A percentile compares a stretch with the other conserved stretches of the same genome.
These are phyloP conservation scores for Phytomonas serpens DNA, from an alignment of 208 protist genomes.

Conservation along the genomic window DNA sequence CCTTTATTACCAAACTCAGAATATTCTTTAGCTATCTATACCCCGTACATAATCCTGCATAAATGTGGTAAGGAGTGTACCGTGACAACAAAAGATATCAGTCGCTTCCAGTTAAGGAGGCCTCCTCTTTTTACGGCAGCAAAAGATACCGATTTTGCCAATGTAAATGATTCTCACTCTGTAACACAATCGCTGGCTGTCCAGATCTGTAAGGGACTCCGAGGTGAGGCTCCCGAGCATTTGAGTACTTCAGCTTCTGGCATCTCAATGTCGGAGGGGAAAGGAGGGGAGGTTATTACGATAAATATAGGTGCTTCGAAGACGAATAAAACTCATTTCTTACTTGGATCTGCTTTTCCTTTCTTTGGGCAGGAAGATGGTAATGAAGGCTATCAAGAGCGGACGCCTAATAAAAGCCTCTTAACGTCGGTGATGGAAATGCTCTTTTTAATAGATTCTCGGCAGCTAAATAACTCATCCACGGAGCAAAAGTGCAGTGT, in stretches of 20 bases:
- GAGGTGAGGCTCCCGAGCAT: neutral
- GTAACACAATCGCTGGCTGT: neutral
- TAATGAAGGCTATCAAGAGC: neutral
- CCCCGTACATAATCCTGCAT: neutral
- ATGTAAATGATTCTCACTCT: neutral
- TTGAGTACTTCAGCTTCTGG: neutral
- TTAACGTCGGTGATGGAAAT: slow-evolving; percentile 16
- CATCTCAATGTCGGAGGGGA: neutral
- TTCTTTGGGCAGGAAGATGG: neutral
- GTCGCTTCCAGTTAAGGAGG: neutral
- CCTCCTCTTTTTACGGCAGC: neutral
- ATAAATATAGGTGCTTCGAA: neutral
- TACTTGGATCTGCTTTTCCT: neutral
- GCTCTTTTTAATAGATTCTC: slow-evolving; percentile 10
- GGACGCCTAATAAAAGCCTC: slow-evolving; percentile 9
- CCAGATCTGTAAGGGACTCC: neutral
- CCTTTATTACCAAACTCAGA: neutral
- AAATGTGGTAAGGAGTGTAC: neutral
- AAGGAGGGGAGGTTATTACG: neutral
- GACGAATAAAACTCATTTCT: neutral
- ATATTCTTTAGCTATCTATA: neutral
- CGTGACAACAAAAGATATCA: neutral
- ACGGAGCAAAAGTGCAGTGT: neutral
- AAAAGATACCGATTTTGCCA: neutral
- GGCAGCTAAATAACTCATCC: neutral